Evolutionary conservation across 306 rosid genomes (phyloP).

Genomic region (Dalbergia oliveri): DNA sequence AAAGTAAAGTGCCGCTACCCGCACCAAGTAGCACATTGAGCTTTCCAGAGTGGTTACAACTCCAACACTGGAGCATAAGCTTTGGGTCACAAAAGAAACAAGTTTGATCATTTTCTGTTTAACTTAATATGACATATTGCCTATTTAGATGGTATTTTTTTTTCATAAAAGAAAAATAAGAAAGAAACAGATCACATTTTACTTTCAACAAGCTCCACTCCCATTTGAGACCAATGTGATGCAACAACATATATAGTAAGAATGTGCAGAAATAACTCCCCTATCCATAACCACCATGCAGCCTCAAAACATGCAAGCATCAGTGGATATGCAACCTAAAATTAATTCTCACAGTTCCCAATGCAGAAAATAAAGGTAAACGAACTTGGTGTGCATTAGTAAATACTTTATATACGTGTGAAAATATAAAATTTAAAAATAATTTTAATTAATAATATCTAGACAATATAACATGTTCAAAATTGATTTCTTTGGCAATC

Average conservation of each 20-base stretch:
- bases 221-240: neutral
- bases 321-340: neutral
- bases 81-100: neutral
- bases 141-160: neutral
- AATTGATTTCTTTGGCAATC: constrained; percentile 11
- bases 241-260: too few species aligned
- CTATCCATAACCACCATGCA: neutral
- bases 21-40: neutral
- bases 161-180: neutral
- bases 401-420: neutral
- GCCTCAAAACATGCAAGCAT: neutral
- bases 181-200: neutral
- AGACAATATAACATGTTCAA: neutral
- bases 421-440: constrained; percentile 1
- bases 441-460: neutral
- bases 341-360: neutral
- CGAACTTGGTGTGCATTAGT: neutral
- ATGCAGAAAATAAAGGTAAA: neutral
- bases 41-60: neutral
- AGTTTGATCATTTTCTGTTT: neutral
- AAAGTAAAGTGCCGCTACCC: too few species aligned
- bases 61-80: neutral
- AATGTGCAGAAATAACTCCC: neutral
- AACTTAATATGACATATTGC: neutral
- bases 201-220: neutral